These are phyloP conservation scores for Penicillium macrosclerotiorum DNA, from an alignment of 495 filamentous ascomycete genomes.

Conservation along the genomic window DNA sequence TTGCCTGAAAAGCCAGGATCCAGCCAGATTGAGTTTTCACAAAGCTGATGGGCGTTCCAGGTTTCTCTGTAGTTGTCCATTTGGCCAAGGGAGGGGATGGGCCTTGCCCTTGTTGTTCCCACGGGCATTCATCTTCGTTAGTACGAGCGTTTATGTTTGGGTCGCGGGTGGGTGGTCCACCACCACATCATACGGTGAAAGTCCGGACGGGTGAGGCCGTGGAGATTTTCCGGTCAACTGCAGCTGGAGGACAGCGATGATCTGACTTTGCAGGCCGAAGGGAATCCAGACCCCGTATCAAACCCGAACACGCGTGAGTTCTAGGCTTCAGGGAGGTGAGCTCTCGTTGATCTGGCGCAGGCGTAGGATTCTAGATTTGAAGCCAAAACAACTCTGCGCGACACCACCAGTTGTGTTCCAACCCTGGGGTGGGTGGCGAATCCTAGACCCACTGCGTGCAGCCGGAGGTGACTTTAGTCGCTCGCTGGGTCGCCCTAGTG, in stretches of 20 bases:
- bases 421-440: constrained; percentile 14
- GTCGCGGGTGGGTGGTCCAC: constrained; percentile 1
- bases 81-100: no score
- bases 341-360: constrained; percentile 4
- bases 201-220: neutral
- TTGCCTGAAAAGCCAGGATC: constrained; percentile 20
- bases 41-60: constrained; percentile 10
- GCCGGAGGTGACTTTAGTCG: constrained; percentile 17
- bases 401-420: constrained; percentile 1
- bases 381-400: neutral
- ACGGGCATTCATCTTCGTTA: no score
- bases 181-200: constrained; percentile 4
- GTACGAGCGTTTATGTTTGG: no score
- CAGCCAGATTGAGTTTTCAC: constrained; percentile 28
- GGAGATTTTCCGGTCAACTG: neutral
- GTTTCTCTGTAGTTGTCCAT: neutral
- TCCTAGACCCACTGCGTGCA: constrained; percentile 20
- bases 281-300: constrained; percentile 4
- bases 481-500: constrained; percentile 22
- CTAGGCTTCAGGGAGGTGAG: constrained; percentile 4
- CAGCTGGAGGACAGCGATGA: neutral
- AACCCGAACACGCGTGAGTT: constrained; percentile 11
- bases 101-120: no score
- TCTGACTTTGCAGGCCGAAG: neutral
- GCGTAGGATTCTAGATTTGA: neutral